Conservation (phyloP, 225 moss, liverwort and hornwort species). For the Bryoerythrophyllum caledonicum region DNA sequence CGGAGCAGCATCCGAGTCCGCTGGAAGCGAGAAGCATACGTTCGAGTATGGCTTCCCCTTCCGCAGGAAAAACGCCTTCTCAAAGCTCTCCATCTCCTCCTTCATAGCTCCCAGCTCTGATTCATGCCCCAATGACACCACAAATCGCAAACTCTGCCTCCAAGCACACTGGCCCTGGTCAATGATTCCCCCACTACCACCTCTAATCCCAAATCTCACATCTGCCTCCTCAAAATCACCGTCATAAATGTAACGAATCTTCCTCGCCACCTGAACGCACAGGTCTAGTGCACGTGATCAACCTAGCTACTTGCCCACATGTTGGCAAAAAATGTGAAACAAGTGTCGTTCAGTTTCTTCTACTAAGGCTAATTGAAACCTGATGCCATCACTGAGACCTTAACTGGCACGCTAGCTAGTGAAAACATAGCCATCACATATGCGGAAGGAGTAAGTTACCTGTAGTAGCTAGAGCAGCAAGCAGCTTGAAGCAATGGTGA, state of each 20-base stretch:
- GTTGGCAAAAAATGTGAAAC: no score
- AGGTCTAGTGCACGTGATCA: no score
- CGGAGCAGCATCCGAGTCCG: conserved; percentile 12
- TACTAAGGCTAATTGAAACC: no score
- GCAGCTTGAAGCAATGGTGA: no score
- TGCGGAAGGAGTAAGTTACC: background rate
- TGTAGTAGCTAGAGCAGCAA: background rate
- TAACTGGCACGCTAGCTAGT: no score
- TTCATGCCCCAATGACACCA: conserved; percentile 14
- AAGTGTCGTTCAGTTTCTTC: no score
- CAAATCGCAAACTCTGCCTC: background rate
- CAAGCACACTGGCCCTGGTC: conserved; percentile 2
- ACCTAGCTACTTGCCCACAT: no score
- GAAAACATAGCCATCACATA: background rate
- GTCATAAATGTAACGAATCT: no score
- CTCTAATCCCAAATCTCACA: background rate
- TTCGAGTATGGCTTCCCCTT: conserved; percentile 15
- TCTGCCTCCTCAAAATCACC: no score
- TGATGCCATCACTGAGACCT: no score
- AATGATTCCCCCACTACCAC: background rate
- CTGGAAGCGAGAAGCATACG: conserved; percentile 33
- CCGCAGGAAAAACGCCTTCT: background rate
- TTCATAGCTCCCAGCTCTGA: conserved; percentile 19
- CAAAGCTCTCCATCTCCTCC: conserved; percentile 10
- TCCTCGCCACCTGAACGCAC: no score